A percentile compares a stretch with the other conserved stretches of the same genome.
These are phyloP conservation scores for Pisolithus tinctorius DNA, from an alignment of 768 basidiomycete species.

Conservation along the genomic window DNA sequence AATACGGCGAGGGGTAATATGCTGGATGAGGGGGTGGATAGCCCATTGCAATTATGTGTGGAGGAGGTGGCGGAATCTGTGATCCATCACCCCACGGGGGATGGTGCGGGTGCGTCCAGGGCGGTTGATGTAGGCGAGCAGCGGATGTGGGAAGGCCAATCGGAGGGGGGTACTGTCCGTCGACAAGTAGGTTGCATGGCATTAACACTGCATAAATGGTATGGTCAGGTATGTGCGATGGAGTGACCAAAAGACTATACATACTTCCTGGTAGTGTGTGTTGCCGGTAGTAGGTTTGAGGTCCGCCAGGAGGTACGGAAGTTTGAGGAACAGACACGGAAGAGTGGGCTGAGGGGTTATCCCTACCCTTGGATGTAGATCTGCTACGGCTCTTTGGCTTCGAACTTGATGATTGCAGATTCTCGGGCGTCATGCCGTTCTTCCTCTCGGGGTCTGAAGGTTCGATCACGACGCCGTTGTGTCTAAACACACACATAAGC, in stretches of 20 bases:
- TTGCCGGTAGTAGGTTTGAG: conserved; percentile 60
- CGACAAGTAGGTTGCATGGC: conserved; percentile 34
- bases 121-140: conserved; percentile 37
- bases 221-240: neutral
- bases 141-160: conserved; percentile 50
- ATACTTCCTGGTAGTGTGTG: conserved; percentile 48
- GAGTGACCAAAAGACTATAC: conserved; percentile 3
- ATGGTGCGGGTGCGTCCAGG: conserved; percentile 12
- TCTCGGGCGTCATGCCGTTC: conserved; percentile 14
- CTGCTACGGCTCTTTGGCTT: conserved; percentile 45
- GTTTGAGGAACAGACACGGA: conserved; percentile 29
- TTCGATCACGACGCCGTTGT: conserved; percentile 63
- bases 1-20: conserved; percentile 42
- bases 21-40: conserved; percentile 28
- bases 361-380: conserved; percentile 37
- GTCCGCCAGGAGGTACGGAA: conserved; percentile 25
- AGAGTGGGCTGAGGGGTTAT: conserved; percentile 19
- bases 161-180: conserved; percentile 35
- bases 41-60: conserved; percentile 26
- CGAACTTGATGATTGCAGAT: conserved; percentile 33
- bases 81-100: too few relatives aligned
- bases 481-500: conserved; percentile 27
- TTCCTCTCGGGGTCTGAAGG: conserved; percentile 27
- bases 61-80: conserved; percentile 22
- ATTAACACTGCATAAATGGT: conserved; percentile 32